phyloP scores from a whole-genome alignment of 192 early-diverging fungal genomes.

The Coemansia sp. region DNA sequence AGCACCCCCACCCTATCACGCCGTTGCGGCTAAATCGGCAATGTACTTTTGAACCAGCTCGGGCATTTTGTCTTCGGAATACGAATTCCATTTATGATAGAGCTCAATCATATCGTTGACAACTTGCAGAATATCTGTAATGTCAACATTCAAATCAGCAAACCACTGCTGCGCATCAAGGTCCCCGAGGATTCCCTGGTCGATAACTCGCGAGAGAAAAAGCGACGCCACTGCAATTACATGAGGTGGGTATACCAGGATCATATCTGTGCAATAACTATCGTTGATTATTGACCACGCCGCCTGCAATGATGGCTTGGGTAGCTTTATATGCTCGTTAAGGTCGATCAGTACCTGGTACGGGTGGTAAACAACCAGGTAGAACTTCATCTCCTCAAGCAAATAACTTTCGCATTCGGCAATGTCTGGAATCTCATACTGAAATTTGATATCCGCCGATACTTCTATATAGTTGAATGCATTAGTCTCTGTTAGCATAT shows the following conservation, averaged over 20 bases:
- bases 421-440: slow-evolving; percentile 70
- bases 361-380: slow-evolving; percentile 84
- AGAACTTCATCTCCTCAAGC: slow-evolving; percentile 88
- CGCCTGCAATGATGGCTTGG: slow-evolving; percentile 45
- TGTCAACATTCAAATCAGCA: slow-evolving; percentile 75
- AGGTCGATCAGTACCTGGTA: slow-evolving; percentile 71
- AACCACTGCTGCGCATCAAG: slow-evolving; percentile 75
- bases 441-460: slow-evolving; percentile 41
- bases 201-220: slow-evolving; percentile 57
- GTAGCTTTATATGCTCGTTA: slow-evolving; percentile 27
- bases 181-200: slow-evolving; percentile 40
- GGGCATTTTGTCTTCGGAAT: slow-evolving; percentile 58
- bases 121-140: slow-evolving; percentile 71
- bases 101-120: slow-evolving; percentile 72
- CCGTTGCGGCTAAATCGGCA: slow-evolving; percentile 35
- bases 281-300: slow-evolving; percentile 80
- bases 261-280: slow-evolving; percentile 73
- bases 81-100: slow-evolving; percentile 68
- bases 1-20: neutral
- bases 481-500: too few relatives aligned
- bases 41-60: slow-evolving; percentile 32
- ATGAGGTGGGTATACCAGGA: slow-evolving; percentile 84
- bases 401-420: slow-evolving; percentile 94
- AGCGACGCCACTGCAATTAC: slow-evolving; percentile 82
- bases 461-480: slow-evolving; percentile 12